Evolutionary conservation across 805 yeast species (phyloP).

Genomic region (Phaffomyces antillensis): DNA sequence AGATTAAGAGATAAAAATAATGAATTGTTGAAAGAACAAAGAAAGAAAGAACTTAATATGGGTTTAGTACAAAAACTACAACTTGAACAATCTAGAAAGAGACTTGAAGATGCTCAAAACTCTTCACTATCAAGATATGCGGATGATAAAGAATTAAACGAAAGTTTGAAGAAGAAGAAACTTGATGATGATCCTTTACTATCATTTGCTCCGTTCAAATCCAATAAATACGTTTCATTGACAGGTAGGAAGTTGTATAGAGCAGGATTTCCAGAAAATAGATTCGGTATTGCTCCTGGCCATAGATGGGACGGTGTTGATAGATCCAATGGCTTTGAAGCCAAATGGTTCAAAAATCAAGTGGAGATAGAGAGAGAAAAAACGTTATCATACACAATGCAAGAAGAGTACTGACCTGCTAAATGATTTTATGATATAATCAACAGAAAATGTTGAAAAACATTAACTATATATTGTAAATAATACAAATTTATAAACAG

Average conservation of each 20-base stretch:
- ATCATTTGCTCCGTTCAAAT: slow-evolving; percentile 31
- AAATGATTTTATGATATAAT: background rate
- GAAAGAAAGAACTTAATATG: slow-evolving; percentile 26
- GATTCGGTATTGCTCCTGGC: slow-evolving; percentile 77
- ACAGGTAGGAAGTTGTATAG: slow-evolving; percentile 51
- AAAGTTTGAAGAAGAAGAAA: slow-evolving; percentile 25
- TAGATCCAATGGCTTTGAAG: slow-evolving; percentile 83
- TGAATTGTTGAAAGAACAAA: slow-evolving; percentile 23
- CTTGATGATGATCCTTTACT: slow-evolving; percentile 60
- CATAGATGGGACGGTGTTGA: slow-evolving; percentile 89
- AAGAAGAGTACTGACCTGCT: slow-evolving; percentile 28
- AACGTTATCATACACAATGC: slow-evolving; percentile 28
- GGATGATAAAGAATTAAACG: slow-evolving; percentile 33
- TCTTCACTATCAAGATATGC: slow-evolving; percentile 27
- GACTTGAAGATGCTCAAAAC: slow-evolving; percentile 21
- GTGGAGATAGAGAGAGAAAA: slow-evolving; percentile 29
- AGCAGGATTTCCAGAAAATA: slow-evolving; percentile 53
- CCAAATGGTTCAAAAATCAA: slow-evolving; percentile 41
- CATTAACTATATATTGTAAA: no score
- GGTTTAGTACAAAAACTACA: slow-evolving; percentile 34
- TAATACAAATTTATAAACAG: no score
- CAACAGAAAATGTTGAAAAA: background rate
- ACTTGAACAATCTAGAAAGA: slow-evolving; percentile 28
- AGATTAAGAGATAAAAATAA: slow-evolving; percentile 22
- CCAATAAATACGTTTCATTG: slow-evolving; percentile 20